Evolutionary conservation across 2,329 filamentous ascomycete genomes (phyloP).

Genomic region (Parastagonospora nodorum): DNA sequence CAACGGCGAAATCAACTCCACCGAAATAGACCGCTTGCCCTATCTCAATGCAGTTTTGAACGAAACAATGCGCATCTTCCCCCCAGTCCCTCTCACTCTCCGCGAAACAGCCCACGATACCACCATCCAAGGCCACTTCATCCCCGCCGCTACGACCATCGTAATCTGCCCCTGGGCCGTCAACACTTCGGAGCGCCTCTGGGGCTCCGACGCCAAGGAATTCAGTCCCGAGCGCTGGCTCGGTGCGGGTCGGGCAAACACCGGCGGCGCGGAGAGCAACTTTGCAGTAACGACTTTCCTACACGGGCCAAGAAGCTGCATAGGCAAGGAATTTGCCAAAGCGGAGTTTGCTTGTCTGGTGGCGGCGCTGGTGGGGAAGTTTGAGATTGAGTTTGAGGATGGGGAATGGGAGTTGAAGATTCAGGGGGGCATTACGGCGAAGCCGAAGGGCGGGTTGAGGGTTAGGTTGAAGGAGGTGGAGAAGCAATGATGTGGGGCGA

Average conservation of each 20-base stretch:
- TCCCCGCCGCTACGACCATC: constrained; percentile 74
- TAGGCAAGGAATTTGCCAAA: constrained; percentile 79
- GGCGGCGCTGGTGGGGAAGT: constrained; percentile 76
- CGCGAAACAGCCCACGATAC: constrained; percentile 70
- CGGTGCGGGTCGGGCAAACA: constrained; percentile 55
- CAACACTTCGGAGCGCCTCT: constrained; percentile 71
- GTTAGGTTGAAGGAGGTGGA: constrained; percentile 62
- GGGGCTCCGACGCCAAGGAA: constrained; percentile 74
- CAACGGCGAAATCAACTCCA: constrained; percentile 53
- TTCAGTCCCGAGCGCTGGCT: constrained; percentile 74
- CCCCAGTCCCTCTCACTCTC: constrained; percentile 73
- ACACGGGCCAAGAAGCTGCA: constrained; percentile 84
- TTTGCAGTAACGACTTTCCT: constrained; percentile 82
- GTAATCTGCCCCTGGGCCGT: constrained; percentile 68
- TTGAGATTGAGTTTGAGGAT: constrained; percentile 71
- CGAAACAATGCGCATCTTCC: constrained; percentile 75
- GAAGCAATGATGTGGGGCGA: background rate
- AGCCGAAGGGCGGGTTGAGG: constrained; percentile 73
- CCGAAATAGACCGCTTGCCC: constrained; percentile 72
- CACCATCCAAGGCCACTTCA: constrained; percentile 64
- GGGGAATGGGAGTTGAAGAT: constrained; percentile 63
- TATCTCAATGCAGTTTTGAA: constrained; percentile 78
- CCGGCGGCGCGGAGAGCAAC: constrained; percentile 75
- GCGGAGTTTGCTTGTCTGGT: constrained; percentile 85
- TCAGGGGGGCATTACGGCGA: constrained; percentile 71